Evolutionary conservation across 306 rosid genomes (phyloP).

Genomic region (Quercus robur): DNA sequence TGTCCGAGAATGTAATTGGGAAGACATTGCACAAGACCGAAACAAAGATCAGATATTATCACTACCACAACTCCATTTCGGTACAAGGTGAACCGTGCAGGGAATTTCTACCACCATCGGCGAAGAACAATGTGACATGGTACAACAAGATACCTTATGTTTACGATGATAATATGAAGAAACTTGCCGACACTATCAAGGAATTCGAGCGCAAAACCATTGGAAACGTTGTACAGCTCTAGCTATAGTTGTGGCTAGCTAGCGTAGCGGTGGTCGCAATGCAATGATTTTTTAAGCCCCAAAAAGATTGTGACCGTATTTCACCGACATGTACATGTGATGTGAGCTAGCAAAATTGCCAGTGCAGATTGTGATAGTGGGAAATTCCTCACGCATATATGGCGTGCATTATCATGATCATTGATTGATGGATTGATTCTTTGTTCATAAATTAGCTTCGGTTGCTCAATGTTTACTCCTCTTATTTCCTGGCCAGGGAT

Average conservation of each 20-base stretch:
- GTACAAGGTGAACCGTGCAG: slow-evolving; percentile 31
- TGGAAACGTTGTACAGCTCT: slow-evolving; percentile 5
- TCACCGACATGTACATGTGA: neutral
- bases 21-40: slow-evolving; percentile 38
- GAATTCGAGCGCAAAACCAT: slow-evolving; percentile 28
- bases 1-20: slow-evolving; percentile 43
- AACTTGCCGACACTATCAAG: slow-evolving; percentile 24
- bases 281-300: neutral
- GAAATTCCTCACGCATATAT: neutral
- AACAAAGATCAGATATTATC: slow-evolving; percentile 37
- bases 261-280: neutral
- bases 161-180: slow-evolving; percentile 34
- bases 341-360: neutral
- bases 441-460: neutral
- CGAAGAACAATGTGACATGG: slow-evolving; percentile 23
- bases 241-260: neutral
- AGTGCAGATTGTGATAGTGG: neutral
- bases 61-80: slow-evolving; percentile 36
- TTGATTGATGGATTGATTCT: neutral
- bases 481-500: neutral
- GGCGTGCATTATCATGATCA: neutral
- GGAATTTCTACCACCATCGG: slow-evolving; percentile 26
- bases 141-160: slow-evolving; percentile 25
- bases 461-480: neutral
- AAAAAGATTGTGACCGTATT: neutral